Evolutionary conservation across 768 basidiomycete genomes (phyloP).

Genomic region (Mrakia blollopis): DNA sequence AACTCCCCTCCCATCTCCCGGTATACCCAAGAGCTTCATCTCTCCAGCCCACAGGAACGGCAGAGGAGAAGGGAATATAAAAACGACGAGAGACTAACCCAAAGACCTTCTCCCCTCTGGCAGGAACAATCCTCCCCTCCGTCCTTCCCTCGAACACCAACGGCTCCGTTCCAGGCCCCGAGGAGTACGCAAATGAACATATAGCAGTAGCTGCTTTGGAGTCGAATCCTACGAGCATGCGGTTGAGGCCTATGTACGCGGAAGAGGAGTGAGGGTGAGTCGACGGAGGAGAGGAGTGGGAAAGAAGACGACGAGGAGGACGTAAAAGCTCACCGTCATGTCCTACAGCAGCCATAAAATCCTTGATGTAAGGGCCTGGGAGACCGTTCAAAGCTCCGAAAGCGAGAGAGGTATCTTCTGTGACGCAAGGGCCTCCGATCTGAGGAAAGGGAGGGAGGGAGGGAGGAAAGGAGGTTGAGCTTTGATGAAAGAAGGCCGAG

Average conservation of each 20-base stretch:
- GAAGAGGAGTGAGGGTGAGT: too few species aligned
- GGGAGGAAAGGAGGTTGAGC: too few species aligned
- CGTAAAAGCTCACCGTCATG: constrained; percentile 61
- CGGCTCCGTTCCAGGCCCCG: constrained; percentile 73
- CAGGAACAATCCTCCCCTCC: constrained; percentile 79
- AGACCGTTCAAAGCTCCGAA: constrained; percentile 84
- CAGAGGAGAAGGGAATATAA: too few species aligned
- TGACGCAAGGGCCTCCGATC: constrained; percentile 50
- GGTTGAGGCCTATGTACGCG: constrained; percentile 76
- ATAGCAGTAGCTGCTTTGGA: constrained; percentile 78
- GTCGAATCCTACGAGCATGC: constrained; percentile 67
- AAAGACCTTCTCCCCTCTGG: constrained; percentile 70
- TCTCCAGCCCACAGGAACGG: too few species aligned
- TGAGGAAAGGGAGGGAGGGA: constrained; percentile 27
- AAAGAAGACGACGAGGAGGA: background rate
- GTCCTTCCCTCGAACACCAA: constrained; percentile 81
- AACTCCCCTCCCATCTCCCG: too few species aligned
- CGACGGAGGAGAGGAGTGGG: too few species aligned
- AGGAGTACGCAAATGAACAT: constrained; percentile 92
- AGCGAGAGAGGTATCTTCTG: constrained; percentile 85
- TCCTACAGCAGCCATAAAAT: constrained; percentile 76
- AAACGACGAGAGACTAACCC: constrained; percentile 66
- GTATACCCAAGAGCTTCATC: background rate
- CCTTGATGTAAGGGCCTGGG: constrained; percentile 96
- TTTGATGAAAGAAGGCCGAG: background rate